Base-by-base conservation (phyloP, 495 filamentous ascomycete species). In the Talaromyces thailandensis region DNA sequence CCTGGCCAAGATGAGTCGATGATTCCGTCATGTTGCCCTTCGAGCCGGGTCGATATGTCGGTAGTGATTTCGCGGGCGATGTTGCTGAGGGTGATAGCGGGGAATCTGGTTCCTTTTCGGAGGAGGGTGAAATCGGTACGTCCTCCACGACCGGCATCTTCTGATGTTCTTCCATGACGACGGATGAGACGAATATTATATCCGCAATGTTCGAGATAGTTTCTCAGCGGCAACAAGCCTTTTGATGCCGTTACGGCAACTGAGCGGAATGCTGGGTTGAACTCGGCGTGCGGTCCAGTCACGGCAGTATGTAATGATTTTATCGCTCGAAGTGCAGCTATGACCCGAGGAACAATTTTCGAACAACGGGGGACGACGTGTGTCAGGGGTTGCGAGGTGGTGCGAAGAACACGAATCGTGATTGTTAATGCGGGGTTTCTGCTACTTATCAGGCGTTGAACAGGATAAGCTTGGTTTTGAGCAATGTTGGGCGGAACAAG, bases 1-100 rank as follows among this genome's bases (percentile, higher is more conserved):
- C 70, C 40, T 86, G 83, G n/a, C 89, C 93, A 29, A 95, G 72
- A 59, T 89, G 90, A 57, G 86, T 91, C 21, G 93, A 93, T 21
- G 87, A 89, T 2, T 88, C 73, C 60, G 81, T 88, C 80, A 94
- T 89, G 25, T 31, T 61, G 7, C 40, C 59, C 2, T 45, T 51
- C 5, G 59, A 31, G 9, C 59, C 59, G 32, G 40, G 59, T 23
- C 59, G 59, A n/a, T 29, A 32, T 11, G 59, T 32, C 8, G 75
- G 77, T 25, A 69, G 40, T 29, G 64, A 72, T 21, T 63, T 79
- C 18, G 60, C 61, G 5, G 78, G 70, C 6, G 77, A 82, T 57
- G 50, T 82, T 7, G 61, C 80, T 9, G 78, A 81, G 28, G 79
- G 78, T 14, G 59, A 61, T 11, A 12, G 31, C 25, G 59, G 59